Evolutionary conservation across 768 basidiomycete genomes (phyloP).

Genomic region (Lactifluus pinguis): DNA sequence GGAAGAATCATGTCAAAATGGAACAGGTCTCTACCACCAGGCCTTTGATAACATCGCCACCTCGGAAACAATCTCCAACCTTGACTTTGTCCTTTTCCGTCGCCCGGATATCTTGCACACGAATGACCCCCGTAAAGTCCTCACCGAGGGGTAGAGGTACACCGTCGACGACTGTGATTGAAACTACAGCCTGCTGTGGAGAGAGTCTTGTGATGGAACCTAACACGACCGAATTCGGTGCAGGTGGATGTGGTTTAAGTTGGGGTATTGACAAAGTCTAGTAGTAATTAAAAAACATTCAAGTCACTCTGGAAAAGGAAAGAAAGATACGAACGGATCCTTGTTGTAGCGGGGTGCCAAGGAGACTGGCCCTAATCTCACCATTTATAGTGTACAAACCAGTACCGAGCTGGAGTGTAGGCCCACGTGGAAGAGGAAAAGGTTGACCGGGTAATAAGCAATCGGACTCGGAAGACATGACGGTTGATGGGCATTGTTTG

Average conservation of each 20-base stretch:
- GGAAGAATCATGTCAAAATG: neutral
- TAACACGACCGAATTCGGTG: slow-evolving; percentile 66
- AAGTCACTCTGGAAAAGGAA: slow-evolving; percentile 17
- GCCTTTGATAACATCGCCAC: slow-evolving; percentile 84
- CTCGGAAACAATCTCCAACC: slow-evolving; percentile 85
- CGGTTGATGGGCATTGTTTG: slow-evolving; percentile 15
- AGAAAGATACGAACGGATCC: slow-evolving; percentile 53
- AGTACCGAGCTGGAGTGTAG: slow-evolving; percentile 47
- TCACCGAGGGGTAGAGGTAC: slow-evolving; percentile 74
- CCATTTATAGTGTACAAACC: slow-evolving; percentile 62
- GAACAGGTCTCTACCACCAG: slow-evolving; percentile 57
- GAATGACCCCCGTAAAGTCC: slow-evolving; percentile 84
- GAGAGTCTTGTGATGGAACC: slow-evolving; percentile 79
- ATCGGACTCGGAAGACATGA: slow-evolving; percentile 28
- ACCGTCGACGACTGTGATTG: slow-evolving; percentile 83
- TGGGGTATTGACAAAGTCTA: slow-evolving; percentile 58
- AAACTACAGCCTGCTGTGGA: slow-evolving; percentile 71
- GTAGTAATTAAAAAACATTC: slow-evolving; percentile 17
- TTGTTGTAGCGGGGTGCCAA: slow-evolving; percentile 52
- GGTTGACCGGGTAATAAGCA: slow-evolving; percentile 73
- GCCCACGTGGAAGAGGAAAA: slow-evolving; percentile 45
- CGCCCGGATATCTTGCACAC: slow-evolving; percentile 79
- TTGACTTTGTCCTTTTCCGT: slow-evolving; percentile 88
- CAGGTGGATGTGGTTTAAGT: slow-evolving; percentile 63
- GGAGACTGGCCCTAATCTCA: slow-evolving; percentile 57